These are phyloP conservation scores for Apophysomyces elegans DNA, from an alignment of 371 early-diverging fungal genomes.

Conservation along the genomic window DNA sequence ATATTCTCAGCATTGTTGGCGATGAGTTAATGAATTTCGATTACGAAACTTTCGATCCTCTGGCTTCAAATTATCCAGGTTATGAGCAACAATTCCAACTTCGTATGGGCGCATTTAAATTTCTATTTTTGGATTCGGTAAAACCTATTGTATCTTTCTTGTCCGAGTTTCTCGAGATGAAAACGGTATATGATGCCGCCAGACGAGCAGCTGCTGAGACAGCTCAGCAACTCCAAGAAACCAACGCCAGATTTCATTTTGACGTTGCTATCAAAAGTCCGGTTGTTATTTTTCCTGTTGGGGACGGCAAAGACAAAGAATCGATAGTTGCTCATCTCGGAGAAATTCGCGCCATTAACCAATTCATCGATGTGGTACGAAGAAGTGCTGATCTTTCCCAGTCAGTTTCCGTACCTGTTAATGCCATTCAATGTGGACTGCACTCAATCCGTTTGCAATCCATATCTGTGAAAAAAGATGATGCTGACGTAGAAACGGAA, in stretches of 20 bases:
- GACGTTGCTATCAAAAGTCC: constrained; percentile 89
- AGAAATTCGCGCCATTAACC: constrained; percentile 82
- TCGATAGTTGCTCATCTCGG: constrained; percentile 87
- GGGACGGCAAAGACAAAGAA: constrained; percentile 44
- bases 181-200: constrained; percentile 86
- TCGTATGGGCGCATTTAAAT: constrained; percentile 66
- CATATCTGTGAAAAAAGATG: constrained; percentile 38
- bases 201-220: constrained; percentile 82
- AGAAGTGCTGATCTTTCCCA: constrained; percentile 22
- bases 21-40: constrained; percentile 76
- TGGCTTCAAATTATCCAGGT: constrained; percentile 57
- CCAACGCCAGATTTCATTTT: constrained; percentile 69
- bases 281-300: constrained; percentile 85
- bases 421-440: constrained; percentile 70
- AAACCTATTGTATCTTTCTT: constrained; percentile 62
- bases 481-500: constrained; percentile 9
- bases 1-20: constrained; percentile 73
- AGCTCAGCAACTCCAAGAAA: constrained; percentile 65
- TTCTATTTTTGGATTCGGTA: constrained; percentile 64
- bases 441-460: constrained; percentile 73
- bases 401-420: constrained; percentile 40
- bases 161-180: constrained; percentile 85
- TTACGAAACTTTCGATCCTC: constrained; percentile 67
- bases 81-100: constrained; percentile 70
- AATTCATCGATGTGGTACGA: constrained; percentile 52